phyloP scores from a whole-genome alignment of 2,329 filamentous ascomycete species.

The Harringtonia lauricola region DNA sequence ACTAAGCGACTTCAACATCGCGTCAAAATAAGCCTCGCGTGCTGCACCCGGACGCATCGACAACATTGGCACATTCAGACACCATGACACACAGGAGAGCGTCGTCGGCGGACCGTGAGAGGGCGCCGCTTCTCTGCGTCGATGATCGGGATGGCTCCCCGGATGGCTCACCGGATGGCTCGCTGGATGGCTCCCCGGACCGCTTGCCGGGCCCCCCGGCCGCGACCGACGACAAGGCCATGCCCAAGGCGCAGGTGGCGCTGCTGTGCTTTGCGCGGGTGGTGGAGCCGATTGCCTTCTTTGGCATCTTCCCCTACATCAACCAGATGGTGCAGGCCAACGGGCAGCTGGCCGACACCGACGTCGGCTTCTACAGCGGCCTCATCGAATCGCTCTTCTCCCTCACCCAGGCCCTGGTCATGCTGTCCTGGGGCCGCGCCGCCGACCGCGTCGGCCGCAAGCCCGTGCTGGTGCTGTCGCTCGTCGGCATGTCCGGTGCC shows the following conservation, averaged over 20 bases:
- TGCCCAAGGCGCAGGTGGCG: constrained; percentile 56
- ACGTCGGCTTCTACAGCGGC: constrained; percentile 71
- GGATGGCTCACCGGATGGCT: too few species aligned
- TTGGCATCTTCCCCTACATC: constrained; percentile 72
- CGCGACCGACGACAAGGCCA: too few species aligned
- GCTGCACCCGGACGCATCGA: too few species aligned
- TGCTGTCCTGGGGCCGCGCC: constrained; percentile 62
- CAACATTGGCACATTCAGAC: too few species aligned
- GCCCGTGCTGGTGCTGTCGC: constrained; percentile 43
- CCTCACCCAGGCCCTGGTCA: constrained; percentile 63
- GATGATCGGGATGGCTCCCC: too few species aligned
- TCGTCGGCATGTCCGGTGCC: constrained; percentile 50
- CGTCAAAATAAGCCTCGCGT: too few species aligned
- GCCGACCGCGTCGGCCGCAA: constrained; percentile 40
- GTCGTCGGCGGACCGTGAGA: too few species aligned
- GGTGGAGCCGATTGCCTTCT: constrained; percentile 72
- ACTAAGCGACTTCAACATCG: too few species aligned
- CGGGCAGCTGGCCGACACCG: constrained; percentile 47
- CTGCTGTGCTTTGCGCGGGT: constrained; percentile 63
- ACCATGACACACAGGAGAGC: too few species aligned
- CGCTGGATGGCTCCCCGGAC: too few species aligned
- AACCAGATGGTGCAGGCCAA: constrained; percentile 64
- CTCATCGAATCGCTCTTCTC: constrained; percentile 67
- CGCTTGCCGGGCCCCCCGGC: too few species aligned
- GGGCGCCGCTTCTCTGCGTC: too few species aligned